Base-by-base conservation (phyloP, 1,139 yeast species). In the Pichia sp. region DNA sequence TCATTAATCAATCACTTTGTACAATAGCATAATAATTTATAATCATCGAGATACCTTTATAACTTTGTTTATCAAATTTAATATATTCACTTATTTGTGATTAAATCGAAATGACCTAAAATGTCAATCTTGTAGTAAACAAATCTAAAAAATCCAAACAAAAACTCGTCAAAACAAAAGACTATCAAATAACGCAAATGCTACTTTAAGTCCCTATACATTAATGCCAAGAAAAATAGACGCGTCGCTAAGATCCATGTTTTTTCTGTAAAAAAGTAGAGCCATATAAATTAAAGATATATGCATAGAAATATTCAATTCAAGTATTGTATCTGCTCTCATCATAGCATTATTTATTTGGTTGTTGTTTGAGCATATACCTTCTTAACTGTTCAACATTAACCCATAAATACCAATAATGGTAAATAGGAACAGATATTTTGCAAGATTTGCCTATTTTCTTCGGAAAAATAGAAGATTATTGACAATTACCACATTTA, bases 401-500 rank as follows among this genome's bases (percentile, higher is more conserved):
- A 18, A 18, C 18, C 18, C 18, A 18, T 18, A 18, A 18, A 18
- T 18, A 18, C 18, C 18, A 18, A 34, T 25, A 26, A 36, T 36
- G 39, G 39, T 29, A 26, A 31, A 31, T 26, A 39, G 49, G 30
- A 39, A 46, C 36, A 33, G 18, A 29, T 46, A 30, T 10, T 5
- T 46, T n/a, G 36, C 34, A 40, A 46, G 41, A 35, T 29, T 40
- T 5, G 39, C 42, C 7, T 38, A 34, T 27, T 32, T 40, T 25
- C 33, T 47, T 11, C 46, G 46, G 10, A 39, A 30, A 37, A 34
- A 44, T 26, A 44, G 35, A 25, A 40, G 45, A 29, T 32, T 49
- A 5, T 11, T 49, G 1, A 4, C 42, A n/a, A 31, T 39, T n/a
- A n/a, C 41, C 4, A 6, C 40, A 3, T 34, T 40, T 29, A 18